Evolutionary conservation across 306 rosid genomes (phyloP), one percentile per base, ranked within the genome.

Genomic region (Albizia julibrissin): DNA sequence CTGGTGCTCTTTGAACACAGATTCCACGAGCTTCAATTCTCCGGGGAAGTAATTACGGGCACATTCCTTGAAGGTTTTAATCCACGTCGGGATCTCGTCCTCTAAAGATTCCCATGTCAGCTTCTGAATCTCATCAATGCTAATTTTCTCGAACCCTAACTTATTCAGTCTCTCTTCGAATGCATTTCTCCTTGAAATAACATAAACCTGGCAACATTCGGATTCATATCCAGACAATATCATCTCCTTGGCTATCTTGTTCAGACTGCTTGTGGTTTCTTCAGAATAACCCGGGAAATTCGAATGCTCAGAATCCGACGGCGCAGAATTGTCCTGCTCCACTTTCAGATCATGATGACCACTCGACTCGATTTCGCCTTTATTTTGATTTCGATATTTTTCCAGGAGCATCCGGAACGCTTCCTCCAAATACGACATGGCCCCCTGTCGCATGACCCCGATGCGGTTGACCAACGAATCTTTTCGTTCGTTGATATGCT

Each of bases 401-500:
- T 90, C 93, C n/a, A 91, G 67, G 27, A 93, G 37, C 42, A 76
- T 10, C 0, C 87, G 75, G 46, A 93, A 88, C 69, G 81, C 93
- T 6, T 93, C 96, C 69, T 93, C 98, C 72, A 93, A 81, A 87
- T 80, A 87, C 1, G 91, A 50, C 88, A 91, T 82, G 6, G 85
- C 92, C 18, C 85, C 81, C 62, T 89, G 92, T 22, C 90, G 91
- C 71, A 88, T 80, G 69, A 59, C 76, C 3, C 90, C 83, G 0
- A 88, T 58, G 56, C 87, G 86, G 68, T 94, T 94, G 26, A 88
- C 47, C 85, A 92, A 12, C 21, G 76, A 39, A 1, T 74, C 83
- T 8, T 43, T 80, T 37, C 46, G 43, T 5, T 72, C 68, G 12
- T 49, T 69, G 6, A 11, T 46, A 10, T 70, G 71, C 3, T 80